Conservation (phyloP, 805 yeast species). For the Debaryomyces tyrocola region DNA sequence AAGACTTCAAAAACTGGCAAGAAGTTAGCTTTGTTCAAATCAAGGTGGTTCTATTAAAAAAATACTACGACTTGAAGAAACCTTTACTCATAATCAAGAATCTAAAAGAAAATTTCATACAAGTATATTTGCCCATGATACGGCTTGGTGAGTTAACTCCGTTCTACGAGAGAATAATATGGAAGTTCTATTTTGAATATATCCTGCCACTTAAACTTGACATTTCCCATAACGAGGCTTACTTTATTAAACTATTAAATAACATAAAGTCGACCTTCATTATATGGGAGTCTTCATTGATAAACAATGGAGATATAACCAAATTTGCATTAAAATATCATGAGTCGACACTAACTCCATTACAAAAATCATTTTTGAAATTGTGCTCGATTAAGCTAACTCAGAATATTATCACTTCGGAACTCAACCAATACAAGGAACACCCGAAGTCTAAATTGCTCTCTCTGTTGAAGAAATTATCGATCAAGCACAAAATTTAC, state of each 20-base stretch:
- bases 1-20: constrained; percentile 16
- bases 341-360: constrained; percentile 14
- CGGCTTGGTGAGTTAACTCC: constrained; percentile 21
- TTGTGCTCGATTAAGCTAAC: constrained; percentile 16
- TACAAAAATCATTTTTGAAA: constrained; percentile 26
- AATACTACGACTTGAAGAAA: constrained; percentile 32
- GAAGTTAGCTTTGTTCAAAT: constrained; percentile 24
- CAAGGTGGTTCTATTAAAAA: constrained; percentile 33
- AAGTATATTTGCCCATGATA: constrained; percentile 25
- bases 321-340: constrained; percentile 14
- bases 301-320: constrained; percentile 11
- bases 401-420: constrained; percentile 11
- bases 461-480: constrained; percentile 30
- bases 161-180: constrained; percentile 40
- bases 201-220: constrained; percentile 8
- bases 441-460: constrained; percentile 15
- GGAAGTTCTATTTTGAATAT: constrained; percentile 43
- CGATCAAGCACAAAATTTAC: constrained; percentile 31
- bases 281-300: constrained; percentile 39
- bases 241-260: constrained; percentile 22
- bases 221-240: constrained; percentile 16
- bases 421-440: not conserved
- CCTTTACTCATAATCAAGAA: constrained; percentile 32
- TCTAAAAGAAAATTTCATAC: constrained; percentile 27
- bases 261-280: constrained; percentile 25